A percentile compares a stretch with the other conserved stretches of the same genome.
Conservation (phyloP, 306 rosid genomes). For the Malus fusca region DNA sequence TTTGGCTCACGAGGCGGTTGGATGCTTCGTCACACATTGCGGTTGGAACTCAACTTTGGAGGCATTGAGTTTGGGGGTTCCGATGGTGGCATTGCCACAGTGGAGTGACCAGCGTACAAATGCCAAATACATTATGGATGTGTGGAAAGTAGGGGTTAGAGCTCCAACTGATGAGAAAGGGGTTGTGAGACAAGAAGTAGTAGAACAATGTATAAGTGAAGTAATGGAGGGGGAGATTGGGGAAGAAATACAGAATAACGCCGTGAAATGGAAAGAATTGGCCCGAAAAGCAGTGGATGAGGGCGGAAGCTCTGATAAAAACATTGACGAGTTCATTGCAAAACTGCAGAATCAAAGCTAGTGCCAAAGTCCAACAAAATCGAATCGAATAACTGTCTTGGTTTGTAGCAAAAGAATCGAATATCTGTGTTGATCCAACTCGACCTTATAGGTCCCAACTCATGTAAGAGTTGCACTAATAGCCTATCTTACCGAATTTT, state of each 20-base stretch:
- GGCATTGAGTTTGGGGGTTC: slow-evolving; percentile 8
- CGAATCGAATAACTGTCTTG: too few relatives aligned
- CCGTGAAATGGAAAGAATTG: background rate
- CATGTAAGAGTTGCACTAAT: too few relatives aligned
- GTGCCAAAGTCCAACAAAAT: too few relatives aligned
- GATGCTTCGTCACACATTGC: slow-evolving; percentile 4
- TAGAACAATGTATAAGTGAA: background rate
- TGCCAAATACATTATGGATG: slow-evolving; percentile 5
- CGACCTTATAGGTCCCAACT: too few relatives aligned
- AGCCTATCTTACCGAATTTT: too few relatives aligned
- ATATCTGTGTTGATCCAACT: too few relatives aligned
- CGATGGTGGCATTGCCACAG: background rate
- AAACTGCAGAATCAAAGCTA: background rate
- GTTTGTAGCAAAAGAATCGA: too few relatives aligned
- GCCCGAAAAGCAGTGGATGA: background rate
- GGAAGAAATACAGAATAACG: background rate
- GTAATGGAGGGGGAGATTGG: background rate
- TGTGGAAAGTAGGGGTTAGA: slow-evolving; percentile 1
- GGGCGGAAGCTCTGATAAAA: background rate
- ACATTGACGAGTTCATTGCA: slow-evolving; percentile 4
- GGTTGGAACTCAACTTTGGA: slow-evolving; percentile 12
- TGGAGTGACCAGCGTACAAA: background rate
- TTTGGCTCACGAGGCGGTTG: slow-evolving; percentile 6
- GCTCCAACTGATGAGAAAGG: slow-evolving; percentile 5
- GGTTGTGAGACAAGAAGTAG: background rate